A percentile compares a stretch with the other conserved stretches of the same genome.
phyloP scores from a whole-genome alignment of 352 stramenopile genomes.

The Ophiocytium majus region DNA sequence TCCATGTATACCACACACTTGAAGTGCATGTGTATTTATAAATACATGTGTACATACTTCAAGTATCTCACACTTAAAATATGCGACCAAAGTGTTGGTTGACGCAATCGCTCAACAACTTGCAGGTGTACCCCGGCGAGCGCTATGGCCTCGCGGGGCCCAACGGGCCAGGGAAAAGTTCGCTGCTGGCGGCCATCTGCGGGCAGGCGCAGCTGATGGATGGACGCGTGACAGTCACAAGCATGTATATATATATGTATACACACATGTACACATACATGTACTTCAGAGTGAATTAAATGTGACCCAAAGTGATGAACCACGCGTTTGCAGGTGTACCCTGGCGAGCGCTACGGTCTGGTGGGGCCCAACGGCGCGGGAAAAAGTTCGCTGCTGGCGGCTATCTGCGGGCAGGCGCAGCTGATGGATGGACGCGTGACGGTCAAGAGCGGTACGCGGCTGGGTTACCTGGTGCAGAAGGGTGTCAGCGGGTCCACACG shows the following conservation, averaged over 20 bases:
- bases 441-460: slow-evolving; percentile 37
- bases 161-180: slow-evolving; percentile 75
- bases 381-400: slow-evolving; percentile 56
- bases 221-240: slow-evolving; percentile 59
- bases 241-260: no score
- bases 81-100: no score
- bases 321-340: no score
- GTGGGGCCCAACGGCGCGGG: slow-evolving; percentile 79
- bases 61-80: no score
- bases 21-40: no score
- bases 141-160: slow-evolving; percentile 70
- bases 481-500: slow-evolving; percentile 67
- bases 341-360: slow-evolving; percentile 64
- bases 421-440: slow-evolving; percentile 70
- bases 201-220: slow-evolving; percentile 81
- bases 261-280: no score
- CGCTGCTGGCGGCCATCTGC: slow-evolving; percentile 62
- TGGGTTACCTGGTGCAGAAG: slow-evolving; percentile 67
- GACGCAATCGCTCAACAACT: no score
- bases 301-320: no score
- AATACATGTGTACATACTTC: no score
- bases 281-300: no score
- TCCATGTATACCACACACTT: no score
- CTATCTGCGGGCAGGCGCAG: slow-evolving; percentile 76
- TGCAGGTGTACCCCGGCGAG: slow-evolving; percentile 62